Evolutionary conservation across 2,329 filamentous ascomycete genomes (phyloP), one percentile per base, ranked within the genome.

Genomic region (Colletotrichum sp.): DNA sequence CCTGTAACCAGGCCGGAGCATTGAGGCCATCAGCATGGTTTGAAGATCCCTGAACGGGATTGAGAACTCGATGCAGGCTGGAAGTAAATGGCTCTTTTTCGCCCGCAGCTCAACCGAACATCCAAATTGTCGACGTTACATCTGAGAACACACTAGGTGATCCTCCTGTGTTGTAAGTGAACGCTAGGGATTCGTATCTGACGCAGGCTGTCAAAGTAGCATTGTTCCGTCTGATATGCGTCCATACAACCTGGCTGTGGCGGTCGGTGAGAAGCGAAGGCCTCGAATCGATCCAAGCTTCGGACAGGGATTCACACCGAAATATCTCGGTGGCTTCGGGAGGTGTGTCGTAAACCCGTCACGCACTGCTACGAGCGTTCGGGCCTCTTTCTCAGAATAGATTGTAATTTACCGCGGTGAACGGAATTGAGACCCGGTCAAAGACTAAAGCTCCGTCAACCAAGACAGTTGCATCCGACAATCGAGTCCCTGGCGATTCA

Each of bases 281-380:
- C 28, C 48, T 32, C n/a, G 16, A 6, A 12, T 16, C 48, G 74
- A 65, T 55, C 74, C 70, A 59, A 66, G 74, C 70, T 48, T 16
- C 15, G 6, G 44, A 34, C 74, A 76, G 52, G 70, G 70, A 59
- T 60, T 8, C 15, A 48, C 59, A 76, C 74, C 74, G 73, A 76
- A 73, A 59, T 48, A 64, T 68, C 57, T 69, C 70, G 48, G 70
- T 74, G 64, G 63, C 74, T 28, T 55, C 34, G 32, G 70, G 66
- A 39, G 63, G 39, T 61, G 36, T 27, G 32, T 57, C 27, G 39
- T 27, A 30, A 52, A 60, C 34, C 34, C 61, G 13, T 48, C 22
- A 55, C 48, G 52, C 55, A 59, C 27, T 72, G 63, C 55, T 28
- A 4, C 27, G 63, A 57, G 32, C 22, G 16, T 55, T 67, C 39